Evolutionary conservation across 2,329 filamentous ascomycete species (phyloP).

Genomic region (Fonsecaea pedrosoi): DNA sequence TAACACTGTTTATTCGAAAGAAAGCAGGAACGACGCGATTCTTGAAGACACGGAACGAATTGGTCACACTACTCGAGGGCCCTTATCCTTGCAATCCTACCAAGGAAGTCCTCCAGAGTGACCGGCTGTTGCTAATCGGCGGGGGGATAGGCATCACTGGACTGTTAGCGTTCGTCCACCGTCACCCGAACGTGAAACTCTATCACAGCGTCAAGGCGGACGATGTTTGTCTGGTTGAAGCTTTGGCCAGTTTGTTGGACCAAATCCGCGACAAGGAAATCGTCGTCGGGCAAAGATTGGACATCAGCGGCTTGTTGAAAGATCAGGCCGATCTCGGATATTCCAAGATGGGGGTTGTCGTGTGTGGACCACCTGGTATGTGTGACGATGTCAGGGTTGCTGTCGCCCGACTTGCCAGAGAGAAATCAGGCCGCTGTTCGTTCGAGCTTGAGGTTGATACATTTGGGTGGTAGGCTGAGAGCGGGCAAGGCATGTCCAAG

Average conservation of each 20-base stretch:
- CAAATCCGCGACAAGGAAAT: constrained; percentile 11
- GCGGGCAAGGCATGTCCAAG: background rate
- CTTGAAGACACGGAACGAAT: constrained; percentile 38
- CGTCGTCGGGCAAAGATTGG: constrained; percentile 47
- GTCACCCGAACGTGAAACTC: constrained; percentile 43
- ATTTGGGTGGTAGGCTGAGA: constrained; percentile 4
- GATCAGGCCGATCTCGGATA: constrained; percentile 44
- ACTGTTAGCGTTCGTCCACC: constrained; percentile 46
- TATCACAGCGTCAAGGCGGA: constrained; percentile 34
- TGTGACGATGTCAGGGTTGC: constrained; percentile 50
- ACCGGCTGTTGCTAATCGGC: constrained; percentile 52
- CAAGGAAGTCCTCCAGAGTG: constrained; percentile 42
- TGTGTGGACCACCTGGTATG: constrained; percentile 51
- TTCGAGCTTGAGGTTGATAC: constrained; percentile 10
- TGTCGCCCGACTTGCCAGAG: constrained; percentile 38
- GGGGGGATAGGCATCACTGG: constrained; percentile 60
- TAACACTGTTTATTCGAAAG: constrained; percentile 36
- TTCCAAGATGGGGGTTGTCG: constrained; percentile 47
- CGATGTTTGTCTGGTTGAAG: constrained; percentile 10
- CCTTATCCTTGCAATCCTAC: constrained; percentile 47
- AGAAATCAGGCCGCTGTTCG: background rate
- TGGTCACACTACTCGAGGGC: constrained; percentile 52
- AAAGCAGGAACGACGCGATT: constrained; percentile 49
- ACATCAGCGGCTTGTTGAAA: constrained; percentile 47
- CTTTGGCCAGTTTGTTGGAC: constrained; percentile 36